These are phyloP conservation scores for Pseudopithomyces maydicus DNA, from an alignment of 2,329 filamentous ascomycete species.

Conservation along the genomic window DNA sequence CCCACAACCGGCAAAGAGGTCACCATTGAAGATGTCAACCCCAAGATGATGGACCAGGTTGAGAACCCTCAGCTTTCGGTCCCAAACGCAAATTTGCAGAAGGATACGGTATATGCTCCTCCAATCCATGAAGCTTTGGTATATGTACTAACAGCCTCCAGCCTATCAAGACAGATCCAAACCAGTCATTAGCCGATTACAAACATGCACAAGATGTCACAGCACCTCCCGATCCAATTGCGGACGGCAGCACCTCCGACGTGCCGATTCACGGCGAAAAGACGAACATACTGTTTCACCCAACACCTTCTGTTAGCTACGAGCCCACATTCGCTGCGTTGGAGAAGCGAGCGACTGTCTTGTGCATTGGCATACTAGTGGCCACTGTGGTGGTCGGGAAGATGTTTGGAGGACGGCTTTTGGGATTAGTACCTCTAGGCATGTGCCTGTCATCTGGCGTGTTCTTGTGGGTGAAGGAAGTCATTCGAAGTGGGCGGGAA, in stretches of 20 bases:
- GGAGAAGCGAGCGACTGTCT: constrained; percentile 73
- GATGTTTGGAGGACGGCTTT: constrained; percentile 76
- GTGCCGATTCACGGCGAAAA: constrained; percentile 96
- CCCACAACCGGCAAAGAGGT: constrained; percentile 87
- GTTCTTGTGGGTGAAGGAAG: constrained; percentile 87
- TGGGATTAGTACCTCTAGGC: constrained; percentile 76
- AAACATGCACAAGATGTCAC: constrained; percentile 85
- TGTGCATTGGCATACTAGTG: constrained; percentile 73
- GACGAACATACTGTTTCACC: constrained; percentile 95
- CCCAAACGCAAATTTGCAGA: constrained; percentile 86
- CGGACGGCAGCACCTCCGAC: constrained; percentile 82
- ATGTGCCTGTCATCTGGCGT: constrained; percentile 76
- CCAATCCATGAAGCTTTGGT: background rate
- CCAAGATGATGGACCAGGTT: constrained; percentile 70
- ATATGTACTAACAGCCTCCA: constrained; percentile 36
- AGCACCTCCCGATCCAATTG: constrained; percentile 85
- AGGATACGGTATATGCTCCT: constrained; percentile 60
- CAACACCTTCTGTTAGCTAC: constrained; percentile 86
- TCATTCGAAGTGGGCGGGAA: constrained; percentile 80
- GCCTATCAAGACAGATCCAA: constrained; percentile 71
- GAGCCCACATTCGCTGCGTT: constrained; percentile 83
- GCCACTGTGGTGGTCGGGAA: constrained; percentile 78
- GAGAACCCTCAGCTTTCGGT: constrained; percentile 78
- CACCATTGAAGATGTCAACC: constrained; percentile 80
- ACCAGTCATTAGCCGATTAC: constrained; percentile 79